Evolutionary conservation across 495 filamentous ascomycete species (phyloP), one percentile per base, ranked within the genome.

Genomic region (Penicillium bovifimosum): DNA sequence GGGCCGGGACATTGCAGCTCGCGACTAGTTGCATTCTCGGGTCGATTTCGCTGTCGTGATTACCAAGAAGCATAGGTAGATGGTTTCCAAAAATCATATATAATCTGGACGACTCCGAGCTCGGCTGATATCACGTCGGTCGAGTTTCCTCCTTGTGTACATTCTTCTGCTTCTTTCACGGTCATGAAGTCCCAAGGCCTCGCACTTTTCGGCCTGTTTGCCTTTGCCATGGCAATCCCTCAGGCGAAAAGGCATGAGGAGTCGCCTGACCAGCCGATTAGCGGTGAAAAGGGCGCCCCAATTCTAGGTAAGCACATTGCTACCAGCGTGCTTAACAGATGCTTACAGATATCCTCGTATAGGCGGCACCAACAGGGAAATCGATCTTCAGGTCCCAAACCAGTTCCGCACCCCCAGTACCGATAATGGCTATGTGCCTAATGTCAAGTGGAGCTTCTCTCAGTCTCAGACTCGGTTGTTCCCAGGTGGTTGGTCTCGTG

Each of bases 361-460:
- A 69, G 69, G 69, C 8, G 67, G 69, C 31, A 72, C 69, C 32
- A 68, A 72, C 52, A 60, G 56, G 26, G 47, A 64, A 14, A 32
- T 67, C 31, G 82, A 83, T 48, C 60, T 79, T 5, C 73, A 80
- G 55, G 85, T 85, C 53, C 81, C 80, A 0, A 80, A 83, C 50
- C 80, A 82, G 50, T 71, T 87, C 8, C 79, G 76, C 9, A 64
- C 68, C 28, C 76, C 80, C 50, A 68, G 64, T 36, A 86, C 83
- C 5, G 83, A 86, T 55, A 71, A 68, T 35, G 83, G 83, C 14
- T 67, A 75, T 18, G 80, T 84, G 0, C 72, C 76, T 2, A 85
- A 85, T 54, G 70, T 82, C 52, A 84, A 83, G 56, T 85, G 83
- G 83, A 78, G 79, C 49, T 85, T 86, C 61, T 80, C 77, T 0